These are phyloP conservation scores for Stagonosporopsis rhizophila DNA, from an alignment of 2,329 filamentous ascomycete species.

Conservation along the genomic window DNA sequence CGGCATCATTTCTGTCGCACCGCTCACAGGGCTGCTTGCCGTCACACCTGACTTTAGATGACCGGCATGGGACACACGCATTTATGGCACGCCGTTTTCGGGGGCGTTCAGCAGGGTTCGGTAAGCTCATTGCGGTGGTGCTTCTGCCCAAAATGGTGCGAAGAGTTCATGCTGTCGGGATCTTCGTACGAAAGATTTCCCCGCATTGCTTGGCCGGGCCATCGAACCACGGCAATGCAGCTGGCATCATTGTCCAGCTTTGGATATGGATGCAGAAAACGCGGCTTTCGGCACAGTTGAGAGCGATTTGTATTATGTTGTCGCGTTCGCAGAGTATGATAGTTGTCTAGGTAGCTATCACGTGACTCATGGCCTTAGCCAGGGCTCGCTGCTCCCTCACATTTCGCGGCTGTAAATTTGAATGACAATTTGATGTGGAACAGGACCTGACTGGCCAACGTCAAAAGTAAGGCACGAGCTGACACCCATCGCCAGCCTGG, in stretches of 20 bases:
- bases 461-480: no score
- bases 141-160: neutral
- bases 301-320: no score
- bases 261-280: neutral
- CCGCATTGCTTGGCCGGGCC: neutral
- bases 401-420: no score
- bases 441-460: no score
- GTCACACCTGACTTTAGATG: slow-evolving; percentile 45
- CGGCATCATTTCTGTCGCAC: slow-evolving; percentile 34
- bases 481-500: no score
- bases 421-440: no score
- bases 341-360: no score
- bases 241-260: neutral
- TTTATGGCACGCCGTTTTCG: slow-evolving; percentile 46
- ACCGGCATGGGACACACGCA: slow-evolving; percentile 40
- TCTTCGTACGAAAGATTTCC: slow-evolving; percentile 9
- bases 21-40: slow-evolving; percentile 40
- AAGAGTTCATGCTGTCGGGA: slow-evolving; percentile 5
- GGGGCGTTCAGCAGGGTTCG: slow-evolving; percentile 21
- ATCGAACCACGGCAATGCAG: neutral
- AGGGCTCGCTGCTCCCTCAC: no score
- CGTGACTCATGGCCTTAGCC: no score
- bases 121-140: slow-evolving; percentile 1
- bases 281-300: neutral
- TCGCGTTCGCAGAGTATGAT: no score